Evolutionary conservation across 2,329 filamentous ascomycete genomes (phyloP).

Genomic region (Rhynchosporium agropyri): DNA sequence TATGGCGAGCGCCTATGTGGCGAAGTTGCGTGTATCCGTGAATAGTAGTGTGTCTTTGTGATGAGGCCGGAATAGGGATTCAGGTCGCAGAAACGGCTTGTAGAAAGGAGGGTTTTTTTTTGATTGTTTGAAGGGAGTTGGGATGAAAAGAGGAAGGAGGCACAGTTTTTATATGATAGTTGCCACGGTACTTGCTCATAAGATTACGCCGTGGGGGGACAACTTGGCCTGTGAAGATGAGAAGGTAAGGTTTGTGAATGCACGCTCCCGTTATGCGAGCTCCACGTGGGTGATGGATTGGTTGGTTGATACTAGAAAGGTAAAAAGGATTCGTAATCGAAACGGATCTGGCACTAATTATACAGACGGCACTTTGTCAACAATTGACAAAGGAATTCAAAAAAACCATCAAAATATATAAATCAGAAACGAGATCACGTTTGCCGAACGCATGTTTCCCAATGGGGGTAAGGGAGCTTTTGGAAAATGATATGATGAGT

Average conservation of each 20-base stretch:
- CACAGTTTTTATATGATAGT: slow-evolving; percentile 18
- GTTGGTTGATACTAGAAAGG: slow-evolving; percentile 29
- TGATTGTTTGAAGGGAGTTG: slow-evolving; percentile 4
- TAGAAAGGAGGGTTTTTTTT: slow-evolving; percentile 19
- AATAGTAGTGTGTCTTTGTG: slow-evolving; percentile 19
- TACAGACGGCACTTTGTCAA: slow-evolving; percentile 18
- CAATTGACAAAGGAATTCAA: slow-evolving; percentile 20
- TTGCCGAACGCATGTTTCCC: slow-evolving; percentile 30
- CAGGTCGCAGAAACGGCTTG: slow-evolving; percentile 26
- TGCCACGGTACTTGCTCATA: slow-evolving; percentile 16
- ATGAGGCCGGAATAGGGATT: slow-evolving; percentile 17
- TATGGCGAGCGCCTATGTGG: slow-evolving; percentile 6
- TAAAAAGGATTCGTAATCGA: slow-evolving; percentile 30
- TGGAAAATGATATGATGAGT: slow-evolving; percentile 27
- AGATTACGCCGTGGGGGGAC: slow-evolving; percentile 25
- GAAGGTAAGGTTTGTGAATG: slow-evolving; percentile 20
- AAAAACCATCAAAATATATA: slow-evolving; percentile 25
- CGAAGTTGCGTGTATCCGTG: slow-evolving; percentile 18
- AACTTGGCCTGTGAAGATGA: slow-evolving; percentile 20
- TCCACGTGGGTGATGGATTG: slow-evolving; percentile 35
- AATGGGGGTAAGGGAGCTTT: slow-evolving; percentile 31
- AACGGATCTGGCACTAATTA: slow-evolving; percentile 24
- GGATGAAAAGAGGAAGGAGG: slow-evolving; percentile 10
- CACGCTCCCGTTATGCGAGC: slow-evolving; percentile 27
- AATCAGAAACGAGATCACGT: slow-evolving; percentile 5